Evolutionary conservation across 805 yeast species (phyloP).

Genomic region (Yarrowia sp.): DNA sequence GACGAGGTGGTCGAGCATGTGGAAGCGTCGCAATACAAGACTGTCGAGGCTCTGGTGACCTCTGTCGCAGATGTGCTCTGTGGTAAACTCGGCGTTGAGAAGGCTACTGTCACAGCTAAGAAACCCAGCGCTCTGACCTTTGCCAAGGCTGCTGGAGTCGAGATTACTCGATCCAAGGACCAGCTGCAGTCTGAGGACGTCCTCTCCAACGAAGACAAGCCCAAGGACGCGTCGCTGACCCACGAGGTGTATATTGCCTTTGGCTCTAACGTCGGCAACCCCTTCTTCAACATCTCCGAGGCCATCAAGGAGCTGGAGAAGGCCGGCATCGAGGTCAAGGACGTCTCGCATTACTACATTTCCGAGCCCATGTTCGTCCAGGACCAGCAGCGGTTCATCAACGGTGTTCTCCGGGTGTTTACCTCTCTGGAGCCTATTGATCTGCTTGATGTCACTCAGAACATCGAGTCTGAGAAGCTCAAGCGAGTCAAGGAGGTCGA

Average conservation of each 20-base stretch:
- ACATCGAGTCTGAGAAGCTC: conserved; percentile 71
- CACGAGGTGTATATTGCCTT: conserved; percentile 67
- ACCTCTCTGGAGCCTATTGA: conserved; percentile 65
- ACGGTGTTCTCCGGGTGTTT: conserved; percentile 72
- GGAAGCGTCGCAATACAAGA: conserved; percentile 78
- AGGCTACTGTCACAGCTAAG: conserved; percentile 59
- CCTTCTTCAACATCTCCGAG: conserved; percentile 54
- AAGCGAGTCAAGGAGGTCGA: conserved; percentile 73
- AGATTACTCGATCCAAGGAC: conserved; percentile 49
- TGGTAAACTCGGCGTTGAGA: conserved; percentile 42
- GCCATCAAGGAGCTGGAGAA: conserved; percentile 53
- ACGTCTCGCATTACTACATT: conserved; percentile 75
- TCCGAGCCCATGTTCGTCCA: conserved; percentile 89
- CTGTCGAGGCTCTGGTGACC: conserved; percentile 88
- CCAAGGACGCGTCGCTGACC: conserved; percentile 40
- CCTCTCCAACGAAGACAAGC: conserved; percentile 35
- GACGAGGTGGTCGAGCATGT: conserved; percentile 56
- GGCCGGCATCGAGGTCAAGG: conserved; percentile 48
- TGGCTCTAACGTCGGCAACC: conserved; percentile 84
- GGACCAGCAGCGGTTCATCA: conserved; percentile 77
- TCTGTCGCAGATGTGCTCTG: conserved; percentile 61
- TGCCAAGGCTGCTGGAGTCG: conserved; percentile 89
- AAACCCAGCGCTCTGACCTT: conserved; percentile 87
- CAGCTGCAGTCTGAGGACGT: conserved; percentile 20
- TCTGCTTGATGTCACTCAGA: conserved; percentile 59